Base-by-base conservation (phyloP, 1,284 basidiomycete genomes). In the Exobasidium rhododendri region DNA sequence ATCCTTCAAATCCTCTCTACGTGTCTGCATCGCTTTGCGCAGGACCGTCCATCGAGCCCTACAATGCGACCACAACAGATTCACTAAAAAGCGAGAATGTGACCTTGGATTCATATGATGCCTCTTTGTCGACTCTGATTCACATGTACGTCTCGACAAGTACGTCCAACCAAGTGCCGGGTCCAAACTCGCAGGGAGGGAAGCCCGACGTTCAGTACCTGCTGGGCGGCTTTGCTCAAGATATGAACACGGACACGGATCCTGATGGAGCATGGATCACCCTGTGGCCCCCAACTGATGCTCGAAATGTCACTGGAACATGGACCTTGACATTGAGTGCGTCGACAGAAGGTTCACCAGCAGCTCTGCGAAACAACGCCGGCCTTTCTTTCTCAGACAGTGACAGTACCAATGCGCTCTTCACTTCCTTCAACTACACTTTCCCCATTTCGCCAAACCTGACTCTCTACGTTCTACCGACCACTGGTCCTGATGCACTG, bases 381-480 rank as follows among this genome's bases (percentile, higher is more conserved):
- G 58, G 70, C 3, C 60, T 71, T 43, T 20, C 57, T 6, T 64
- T 78, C 44, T 74, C 79, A 43, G 81, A 81, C 46, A 71, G 79
- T 1, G 80, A 81, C 61, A 45, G 60, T 29, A 58, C 66, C 0
- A 51, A 55, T 14, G 81, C 79, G 3, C 64, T 82, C 11, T 56
- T 82, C 4, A 73, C 80, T 3, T 62, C 69, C 0, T 74, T 72
- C 59, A 80, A 78, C 54, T 80, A 69, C 45, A 69, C 73, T 0
- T 53, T 58, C 0, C 54, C 66, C 0, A 64, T 65, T 3, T 61
- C 70, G 17, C 71, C 78, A 0, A 71, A 65, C 5, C 71, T 77
- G 43, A 61, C 66, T 13, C 51, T 74, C 31, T 59, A 80, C 59
- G 63, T 81, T 14, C 56, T 77, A 11, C 75, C 75, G 1, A 73